A percentile compares a stretch with the other conserved stretches of the same genome.
Evolutionary conservation across 2,329 filamentous ascomycete genomes (phyloP).

Genomic region (Cadophora malorum): DNA sequence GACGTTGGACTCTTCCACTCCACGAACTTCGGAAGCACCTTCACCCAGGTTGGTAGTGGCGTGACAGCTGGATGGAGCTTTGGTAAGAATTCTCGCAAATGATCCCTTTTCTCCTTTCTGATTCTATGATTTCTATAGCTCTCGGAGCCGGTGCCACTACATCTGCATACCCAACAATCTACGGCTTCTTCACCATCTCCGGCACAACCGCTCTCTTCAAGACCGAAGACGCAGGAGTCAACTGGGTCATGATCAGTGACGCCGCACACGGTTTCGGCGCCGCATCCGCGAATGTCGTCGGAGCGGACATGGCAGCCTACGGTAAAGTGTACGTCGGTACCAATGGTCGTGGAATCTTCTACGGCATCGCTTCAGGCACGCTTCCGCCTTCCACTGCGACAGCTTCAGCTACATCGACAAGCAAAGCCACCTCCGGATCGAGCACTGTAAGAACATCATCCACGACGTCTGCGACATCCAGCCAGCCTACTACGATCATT

Average conservation of each 20-base stretch:
- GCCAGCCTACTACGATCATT: not conserved
- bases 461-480: slow-evolving; percentile 1
- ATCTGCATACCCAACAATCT: slow-evolving; percentile 27
- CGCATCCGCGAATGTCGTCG: slow-evolving; percentile 37
- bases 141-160: slow-evolving; percentile 27
- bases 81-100: slow-evolving; percentile 2
- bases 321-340: slow-evolving; percentile 46
- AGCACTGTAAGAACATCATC: not conserved
- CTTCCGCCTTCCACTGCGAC: slow-evolving; percentile 39
- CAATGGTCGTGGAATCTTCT: slow-evolving; percentile 46
- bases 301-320: slow-evolving; percentile 24
- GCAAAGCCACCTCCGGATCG: slow-evolving; percentile 3
- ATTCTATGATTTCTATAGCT: not conserved
- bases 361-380: slow-evolving; percentile 37
- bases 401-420: slow-evolving; percentile 9
- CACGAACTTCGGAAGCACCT: slow-evolving; percentile 51
- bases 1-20: slow-evolving; percentile 61
- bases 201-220: slow-evolving; percentile 30
- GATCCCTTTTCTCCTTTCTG: not conserved
- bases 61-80: slow-evolving; percentile 24
- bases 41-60: slow-evolving; percentile 25
- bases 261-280: slow-evolving; percentile 37
- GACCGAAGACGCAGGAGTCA: slow-evolving; percentile 28
- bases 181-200: slow-evolving; percentile 32
- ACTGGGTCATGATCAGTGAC: slow-evolving; percentile 33